Evolutionary conservation across 2,329 filamentous ascomycete species (phyloP).

Genomic region (Chrysoporthe austroafricana): DNA sequence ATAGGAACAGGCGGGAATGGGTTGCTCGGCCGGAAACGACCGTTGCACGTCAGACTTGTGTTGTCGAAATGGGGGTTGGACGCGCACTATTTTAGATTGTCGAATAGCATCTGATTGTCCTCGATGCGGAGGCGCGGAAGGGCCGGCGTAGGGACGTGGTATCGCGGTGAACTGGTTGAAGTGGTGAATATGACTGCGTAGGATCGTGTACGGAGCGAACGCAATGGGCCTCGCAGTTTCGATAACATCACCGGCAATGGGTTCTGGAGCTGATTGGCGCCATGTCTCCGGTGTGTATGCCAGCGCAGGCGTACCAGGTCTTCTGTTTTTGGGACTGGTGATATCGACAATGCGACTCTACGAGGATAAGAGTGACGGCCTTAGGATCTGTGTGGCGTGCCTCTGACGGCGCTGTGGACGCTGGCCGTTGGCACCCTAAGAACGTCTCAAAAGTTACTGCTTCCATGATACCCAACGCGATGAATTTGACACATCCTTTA

Average conservation of each 20-base stretch:
- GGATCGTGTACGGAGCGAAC: constrained; percentile 20
- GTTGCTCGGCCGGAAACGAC: background rate
- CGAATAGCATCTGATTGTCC: constrained; percentile 48
- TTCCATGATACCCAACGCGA: constrained; percentile 17
- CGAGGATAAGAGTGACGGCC: background rate
- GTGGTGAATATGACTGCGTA: constrained; percentile 26
- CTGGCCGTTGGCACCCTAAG: background rate
- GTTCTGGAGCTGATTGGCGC: constrained; percentile 15
- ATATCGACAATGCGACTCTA: background rate
- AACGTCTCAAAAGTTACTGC: constrained; percentile 14
- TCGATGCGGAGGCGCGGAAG: constrained; percentile 38
- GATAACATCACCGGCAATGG: constrained; percentile 11
- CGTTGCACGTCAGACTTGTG: background rate
- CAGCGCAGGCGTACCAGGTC: constrained; percentile 4
- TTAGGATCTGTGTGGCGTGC: background rate
- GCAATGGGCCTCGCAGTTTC: background rate
- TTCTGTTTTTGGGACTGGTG: background rate
- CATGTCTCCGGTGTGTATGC: background rate
- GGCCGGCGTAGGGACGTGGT: constrained; percentile 31
- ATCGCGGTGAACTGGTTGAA: constrained; percentile 26
- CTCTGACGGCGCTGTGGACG: background rate
- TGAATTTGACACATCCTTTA: background rate
- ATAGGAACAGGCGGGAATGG: constrained; percentile 13
- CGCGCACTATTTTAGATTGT: constrained; percentile 46
- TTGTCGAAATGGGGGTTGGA: constrained; percentile 34